Evolutionary conservation across 352 stramenopile genomes (phyloP), one percentile per base, ranked within the genome.

Genomic region (Aphanomyces astaci): DNA sequence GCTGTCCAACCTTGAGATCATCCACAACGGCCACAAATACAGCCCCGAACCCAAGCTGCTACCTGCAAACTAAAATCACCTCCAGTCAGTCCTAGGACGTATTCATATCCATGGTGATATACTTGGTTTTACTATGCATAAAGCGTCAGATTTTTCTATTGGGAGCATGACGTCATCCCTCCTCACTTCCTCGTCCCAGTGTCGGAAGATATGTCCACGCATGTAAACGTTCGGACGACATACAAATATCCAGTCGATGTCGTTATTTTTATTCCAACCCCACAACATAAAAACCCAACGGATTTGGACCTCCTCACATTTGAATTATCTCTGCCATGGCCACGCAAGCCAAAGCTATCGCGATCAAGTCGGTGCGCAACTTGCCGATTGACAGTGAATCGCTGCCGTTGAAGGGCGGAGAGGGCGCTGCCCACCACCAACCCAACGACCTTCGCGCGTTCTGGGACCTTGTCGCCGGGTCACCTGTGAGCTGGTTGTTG

Each of bases 401-500:
- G 32, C 13, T 53, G 56, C 56, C 56, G 25, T 15, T 65, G 22
- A 65, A 46, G 3, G 39, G 73, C 49, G 64, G 68, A 9, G 71
- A 82, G 24, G 81, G 86, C 64, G n/a, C 33, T 15, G 36, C 19
- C 24, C 17, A 24, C 19, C 56, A 48, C 40, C 11, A 10, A 15
- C n/a, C 39, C n/a, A 65, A 48, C 39, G 32, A 65, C 13, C 53
- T 76, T 7, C 13, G 13, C 0, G 82, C 80, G 43, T 82, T 90
- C 24, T 66, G 53, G 52, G 70, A 75, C 28, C 63, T 92, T 45
- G 19, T 94, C 13, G 43, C 79, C 19, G 76, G 72, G 10, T 78
- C 87, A 52, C 75, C 77, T 24, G 75, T 94, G 45, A 94, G 91
- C 54, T 57, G 89, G 39, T 70, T 94, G 71, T 77, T 92, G 32